phyloP scores from a whole-genome alignment of 1,139 yeast species.

The Saccharomyces hybrid region DNA sequence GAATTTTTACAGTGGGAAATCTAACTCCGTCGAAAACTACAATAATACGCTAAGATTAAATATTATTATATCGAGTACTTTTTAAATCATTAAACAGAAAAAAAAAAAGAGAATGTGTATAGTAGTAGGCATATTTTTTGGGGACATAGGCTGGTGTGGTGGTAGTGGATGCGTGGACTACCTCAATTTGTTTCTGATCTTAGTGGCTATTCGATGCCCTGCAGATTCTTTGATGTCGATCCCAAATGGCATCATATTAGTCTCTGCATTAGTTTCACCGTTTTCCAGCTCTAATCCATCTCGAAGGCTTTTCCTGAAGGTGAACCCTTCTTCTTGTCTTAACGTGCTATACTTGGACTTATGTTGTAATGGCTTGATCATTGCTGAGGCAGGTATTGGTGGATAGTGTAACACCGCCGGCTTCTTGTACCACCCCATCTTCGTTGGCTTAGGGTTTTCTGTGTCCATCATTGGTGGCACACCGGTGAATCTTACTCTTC shows the following conservation, averaged over 20 bases:
- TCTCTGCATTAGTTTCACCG: constrained; percentile 7
- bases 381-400: constrained; percentile 23
- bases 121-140: not conserved
- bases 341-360: constrained; percentile 9
- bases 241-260: constrained; percentile 13
- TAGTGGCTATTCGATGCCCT: constrained; percentile 20
- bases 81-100: not conserved
- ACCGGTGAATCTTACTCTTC: constrained; percentile 31
- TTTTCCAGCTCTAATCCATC: constrained; percentile 12
- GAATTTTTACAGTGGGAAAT: not conserved
- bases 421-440: constrained; percentile 33
- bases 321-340: constrained; percentile 29
- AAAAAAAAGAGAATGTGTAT: not conserved
- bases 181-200: constrained; percentile 25
- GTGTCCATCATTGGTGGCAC: constrained; percentile 31
- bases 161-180: constrained; percentile 4
- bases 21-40: not conserved
- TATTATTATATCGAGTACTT: not conserved
- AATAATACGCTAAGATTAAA: not conserved
- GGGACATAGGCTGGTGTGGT: not conserved
- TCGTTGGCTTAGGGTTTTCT: constrained; percentile 29
- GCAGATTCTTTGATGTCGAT: constrained; percentile 14
- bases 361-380: not conserved
- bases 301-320: constrained; percentile 27
- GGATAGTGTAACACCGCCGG: constrained; percentile 33